Evolutionary conservation across 345 rosid species (phyloP).

Genomic region (Euclidium syriacum): DNA sequence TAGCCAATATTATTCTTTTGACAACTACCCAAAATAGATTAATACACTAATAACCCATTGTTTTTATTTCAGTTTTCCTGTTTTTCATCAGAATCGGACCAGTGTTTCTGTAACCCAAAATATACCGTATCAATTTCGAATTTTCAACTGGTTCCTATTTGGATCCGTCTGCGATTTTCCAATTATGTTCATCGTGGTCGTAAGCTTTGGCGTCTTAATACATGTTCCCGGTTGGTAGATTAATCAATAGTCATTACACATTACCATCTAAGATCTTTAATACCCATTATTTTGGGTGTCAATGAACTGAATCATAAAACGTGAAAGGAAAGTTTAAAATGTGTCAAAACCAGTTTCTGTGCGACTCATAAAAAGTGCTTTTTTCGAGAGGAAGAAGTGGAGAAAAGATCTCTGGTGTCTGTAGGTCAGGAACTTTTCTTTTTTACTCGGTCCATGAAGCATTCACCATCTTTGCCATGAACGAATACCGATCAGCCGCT

Average conservation of each 20-base stretch:
- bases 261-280: not conserved
- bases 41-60: no score
- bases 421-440: not conserved
- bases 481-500: constrained; percentile 73
- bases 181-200: not conserved
- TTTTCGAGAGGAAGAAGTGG: not conserved
- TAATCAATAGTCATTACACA: not conserved
- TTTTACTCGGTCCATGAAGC: constrained; percentile 63
- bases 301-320: not conserved
- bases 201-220: not conserved
- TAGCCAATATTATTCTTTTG: no score
- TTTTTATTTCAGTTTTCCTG: no score
- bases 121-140: no score
- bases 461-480: constrained; percentile 75
- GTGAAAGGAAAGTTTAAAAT: not conserved
- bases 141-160: not conserved
- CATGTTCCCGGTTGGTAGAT: not conserved
- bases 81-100: no score
- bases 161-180: not conserved
- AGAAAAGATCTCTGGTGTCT: not conserved
- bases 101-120: no score
- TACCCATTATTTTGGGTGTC: not conserved
- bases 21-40: no score
- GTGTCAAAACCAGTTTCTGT: not conserved
- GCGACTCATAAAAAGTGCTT: not conserved